Base-by-base conservation (phyloP, 108 stramenopile genomes). In the Mediolabrus comicus region DNA sequence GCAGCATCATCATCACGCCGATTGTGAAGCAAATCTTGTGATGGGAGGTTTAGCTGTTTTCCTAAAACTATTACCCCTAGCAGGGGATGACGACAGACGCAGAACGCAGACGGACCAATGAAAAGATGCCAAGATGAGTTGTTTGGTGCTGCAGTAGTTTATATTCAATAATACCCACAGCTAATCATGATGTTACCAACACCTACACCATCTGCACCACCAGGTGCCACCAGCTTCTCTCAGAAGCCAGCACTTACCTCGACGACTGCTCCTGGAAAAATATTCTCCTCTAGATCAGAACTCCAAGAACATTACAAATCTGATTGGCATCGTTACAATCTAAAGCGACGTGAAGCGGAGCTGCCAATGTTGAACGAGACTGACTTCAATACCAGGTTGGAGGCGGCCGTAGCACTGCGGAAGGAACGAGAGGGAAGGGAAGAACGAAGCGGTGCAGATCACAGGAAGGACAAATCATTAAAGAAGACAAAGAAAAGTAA, bases 311-410 rank as follows among this genome's bases (percentile, higher is more conserved):
- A 95, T 59, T 95, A 95, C 89, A 94, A 91, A 71, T 89, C 89
- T 34, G 95, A 96, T 62, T 98, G 98, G 98, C 98, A 99, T 80
- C 83, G 89, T 59, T 97, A 97, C 86, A 99, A 99, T 80, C 84
- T 98, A 58, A 96, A 95, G 77, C 92, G 97, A 43, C 89, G 96
- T 43, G 90, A 95, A 51, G 90, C 90, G 9, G 85, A 80, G 19
- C 72, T 98, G 65, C 81, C 86, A 26, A 67, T 91, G 67, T 43
- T 96, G 41, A 70, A 75, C 36, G 84, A 93, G 59, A 27, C 25
- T 25, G 92, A 94, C 30, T 96, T 96, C 62, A 77, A 80, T 52
- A 72, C 82, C 9, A 86, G 95, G 29, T 67, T 85, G 68, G 89
- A 89, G 36, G 95, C 95, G 34, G 95, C 95, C 53, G 59, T 87